Evolutionary conservation across 495 filamentous ascomycete genomes (phyloP), one percentile per base, ranked within the genome.

Genomic region (Podospora conica): DNA sequence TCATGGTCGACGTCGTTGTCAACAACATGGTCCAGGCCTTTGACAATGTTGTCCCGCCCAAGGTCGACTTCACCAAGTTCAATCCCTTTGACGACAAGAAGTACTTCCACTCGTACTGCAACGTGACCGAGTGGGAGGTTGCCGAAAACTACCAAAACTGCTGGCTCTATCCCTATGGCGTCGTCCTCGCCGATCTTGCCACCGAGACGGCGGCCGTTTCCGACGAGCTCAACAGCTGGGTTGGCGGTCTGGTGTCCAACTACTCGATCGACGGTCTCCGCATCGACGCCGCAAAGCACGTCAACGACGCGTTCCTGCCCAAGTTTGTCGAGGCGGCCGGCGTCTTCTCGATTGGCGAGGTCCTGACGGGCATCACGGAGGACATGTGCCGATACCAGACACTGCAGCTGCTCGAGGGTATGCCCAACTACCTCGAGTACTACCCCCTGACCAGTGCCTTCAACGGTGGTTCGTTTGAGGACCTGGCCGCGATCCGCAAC

Each of bases 221-320:
- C 25, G 75, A 70, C 21, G 80, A 84, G 20, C 87, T 85, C 78
- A 66, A 86, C 55, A 77, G 77, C 53, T 96, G 91, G 91, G 81
- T 93, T 68, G 80, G 71, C 5, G 74, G 78, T 1, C 78, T 94
- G 0, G 84, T 92, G 9, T 75, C 79, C 2, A 88, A 89, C 68
- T 95, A 93, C 75, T 84, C 82, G 27, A 90, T 96, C 67, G 91
- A 96, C 67, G 91, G 89, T 9, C 83, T 96, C 28, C 88, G 91
- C 24, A 79, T 94, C 55, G 91, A 94, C 70, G 89, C 88, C 0
- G 88, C 86, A 53, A 87, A 86, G 68, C 85, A 95, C 67, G 87
- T 93, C 58, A 82, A 89, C 70, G 86, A 87, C 56, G 81, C 78
- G 22, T 94, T 92, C 79, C 91, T 86, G 80, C 74, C 85, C 0